phyloP scores from a whole-genome alignment of 768 basidiomycete genomes.

The Coprinopsis sp. region DNA sequence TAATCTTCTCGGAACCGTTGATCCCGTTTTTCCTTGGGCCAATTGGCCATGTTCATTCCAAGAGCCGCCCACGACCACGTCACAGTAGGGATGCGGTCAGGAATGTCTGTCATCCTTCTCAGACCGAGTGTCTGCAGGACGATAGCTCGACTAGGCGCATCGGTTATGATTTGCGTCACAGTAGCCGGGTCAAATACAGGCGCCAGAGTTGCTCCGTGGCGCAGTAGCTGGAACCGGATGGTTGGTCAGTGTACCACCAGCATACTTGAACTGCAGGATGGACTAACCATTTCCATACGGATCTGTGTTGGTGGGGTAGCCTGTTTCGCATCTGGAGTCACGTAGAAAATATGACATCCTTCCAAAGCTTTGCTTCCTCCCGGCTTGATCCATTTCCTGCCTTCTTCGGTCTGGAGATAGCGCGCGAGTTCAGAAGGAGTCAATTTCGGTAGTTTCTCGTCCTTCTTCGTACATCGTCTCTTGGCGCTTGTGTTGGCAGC shows the following conservation, averaged over 20 bases:
- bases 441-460: slow-evolving; percentile 38
- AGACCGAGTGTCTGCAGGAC: slow-evolving; percentile 43
- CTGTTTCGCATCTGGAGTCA: slow-evolving; percentile 51
- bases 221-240: slow-evolving; percentile 46
- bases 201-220: slow-evolving; percentile 57
- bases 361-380: slow-evolving; percentile 34
- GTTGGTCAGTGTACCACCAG: slow-evolving; percentile 4
- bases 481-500: slow-evolving; percentile 21
- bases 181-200: slow-evolving; percentile 49
- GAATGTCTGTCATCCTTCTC: slow-evolving; percentile 50
- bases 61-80: slow-evolving; percentile 58
- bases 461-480: slow-evolving; percentile 23
- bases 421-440: slow-evolving; percentile 53
- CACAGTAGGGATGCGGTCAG: slow-evolving; percentile 59
- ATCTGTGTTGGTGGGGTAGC: slow-evolving; percentile 48
- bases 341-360: slow-evolving; percentile 55
- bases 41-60: slow-evolving; percentile 26
- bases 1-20: slow-evolving; percentile 29
- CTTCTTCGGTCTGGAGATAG: slow-evolving; percentile 33
- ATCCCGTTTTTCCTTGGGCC: slow-evolving; percentile 25
- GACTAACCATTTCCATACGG: slow-evolving; percentile 60
- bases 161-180: slow-evolving; percentile 69
- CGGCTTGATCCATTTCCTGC: slow-evolving; percentile 9
- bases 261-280: slow-evolving; percentile 2
- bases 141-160: slow-evolving; percentile 27